Evolutionary conservation across 441 rosid genomes (phyloP), one percentile per base, ranked within the genome.

Genomic region (Geranium incanum): DNA sequence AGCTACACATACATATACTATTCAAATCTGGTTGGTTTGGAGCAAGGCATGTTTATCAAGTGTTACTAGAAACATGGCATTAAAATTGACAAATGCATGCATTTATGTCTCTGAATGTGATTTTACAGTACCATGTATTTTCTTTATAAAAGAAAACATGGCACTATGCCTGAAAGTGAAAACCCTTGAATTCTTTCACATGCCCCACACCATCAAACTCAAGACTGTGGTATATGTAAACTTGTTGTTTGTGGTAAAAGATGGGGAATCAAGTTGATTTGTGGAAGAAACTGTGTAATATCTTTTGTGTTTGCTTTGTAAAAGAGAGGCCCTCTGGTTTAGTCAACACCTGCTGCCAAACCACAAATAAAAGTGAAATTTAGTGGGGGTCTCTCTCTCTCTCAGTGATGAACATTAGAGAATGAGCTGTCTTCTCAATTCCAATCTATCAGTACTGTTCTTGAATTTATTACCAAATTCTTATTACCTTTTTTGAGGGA

Each of bases 221-320:
- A 48, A 48, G 4, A 48, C 2, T 1, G 12, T 48, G 57, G 13
- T 48, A 3, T 48, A 8, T 3, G 57, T 48, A 9, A 48, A 1
- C 13, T 48, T 48, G 12, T 48, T 9, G 57, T 48, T 48, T 39
- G 9, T 48, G 57, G 2, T 48, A 48, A 48, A 48, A 48, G 57
- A 11, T 8, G 9, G 13, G 57, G 57, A 9, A 48, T 48, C 43
- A 48, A 48, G 12, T 48, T 48, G 57, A 43, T 6, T 43, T 43
- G 50, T 43, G 50, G 8, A 43, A 43, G 9, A 48, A 48, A 48
- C 15, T 48, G 57, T 48, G 15, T 48, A 13, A 48, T 8, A 48
- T 48, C 57, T 48, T 48, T 48, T 48, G 57, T 48, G 57, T 48
- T 48, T 48, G 57, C 57, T 48, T 48, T 48, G 12, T 39, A 39